Evolutionary conservation across 73 alveolate genomes (phyloP), one percentile per base, ranked within the genome.

Genomic region (Paramecium octaurelia): DNA sequence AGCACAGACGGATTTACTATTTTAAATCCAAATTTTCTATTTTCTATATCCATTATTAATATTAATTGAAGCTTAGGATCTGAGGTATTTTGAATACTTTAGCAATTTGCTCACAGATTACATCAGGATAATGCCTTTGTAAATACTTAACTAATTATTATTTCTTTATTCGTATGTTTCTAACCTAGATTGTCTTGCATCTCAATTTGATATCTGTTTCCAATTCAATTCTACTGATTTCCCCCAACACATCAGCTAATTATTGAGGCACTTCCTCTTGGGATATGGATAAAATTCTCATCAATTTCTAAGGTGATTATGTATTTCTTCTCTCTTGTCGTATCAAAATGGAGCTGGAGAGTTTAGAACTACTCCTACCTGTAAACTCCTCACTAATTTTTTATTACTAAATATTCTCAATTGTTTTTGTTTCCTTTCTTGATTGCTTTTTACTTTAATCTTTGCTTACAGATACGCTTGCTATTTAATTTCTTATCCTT

Each of bases 361-460:
- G 40, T 80, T 80, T 80, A 21, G 91, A 80, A 24, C 76, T 80
- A 24, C 91, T 80, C 38, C 88, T 75, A 14, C 88, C 88, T 12
- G 88, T 38, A 14, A 4, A 75, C 20, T 75, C 88, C 6, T 75
- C 88, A 20, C 36, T 64, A 11, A 64, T 34, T 16, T 64, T 64
- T 34, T 64, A 34, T 27, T 64, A 3, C 31, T 34, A 34, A 11
- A 2, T 24, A 12, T 27, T 14, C 8, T 64, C 48, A 14, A 64
- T 64, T 64, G 84, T 64, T 64, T 40, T 31, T 11, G 84, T 64
- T 27, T 20, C 44, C 12, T 64, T 64, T 64, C 84, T 64, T 64
- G 84, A 64, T 64, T 64, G 7, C 31, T 64, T 54, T 34, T 31
- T 64, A 64, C 84, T 64, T 54, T 27, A 64, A 31, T 54, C 84